These are phyloP conservation scores for Phytophthora syringae DNA, from an alignment of 352 stramenopile species.

Conservation along the genomic window DNA sequence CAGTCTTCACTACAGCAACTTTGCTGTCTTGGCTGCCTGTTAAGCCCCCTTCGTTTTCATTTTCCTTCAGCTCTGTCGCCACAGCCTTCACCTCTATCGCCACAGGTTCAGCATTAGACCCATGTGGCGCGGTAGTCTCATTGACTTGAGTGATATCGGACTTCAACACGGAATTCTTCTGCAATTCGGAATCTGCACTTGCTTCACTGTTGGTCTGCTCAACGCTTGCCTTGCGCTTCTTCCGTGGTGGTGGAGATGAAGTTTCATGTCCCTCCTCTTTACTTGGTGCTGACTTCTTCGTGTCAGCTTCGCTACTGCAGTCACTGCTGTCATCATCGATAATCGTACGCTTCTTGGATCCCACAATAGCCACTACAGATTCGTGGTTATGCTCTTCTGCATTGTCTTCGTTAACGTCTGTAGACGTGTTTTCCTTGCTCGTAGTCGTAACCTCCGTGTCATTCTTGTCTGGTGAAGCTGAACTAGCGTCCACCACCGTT, in stretches of 20 bases:
- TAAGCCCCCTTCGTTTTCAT: slow-evolving; percentile 1
- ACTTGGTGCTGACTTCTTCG: not conserved
- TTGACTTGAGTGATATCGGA: not conserved
- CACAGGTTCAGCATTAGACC: not conserved
- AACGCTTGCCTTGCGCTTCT: slow-evolving; percentile 27
- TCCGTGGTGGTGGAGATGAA: slow-evolving; percentile 14
- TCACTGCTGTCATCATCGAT: slow-evolving; percentile 69
- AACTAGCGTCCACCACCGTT: not conserved
- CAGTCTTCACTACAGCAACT: slow-evolving; percentile 2
- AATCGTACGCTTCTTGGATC: slow-evolving; percentile 66
- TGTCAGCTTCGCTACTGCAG: slow-evolving; percentile 46
- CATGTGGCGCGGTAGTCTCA: slow-evolving; percentile 1
- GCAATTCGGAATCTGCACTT: not conserved
- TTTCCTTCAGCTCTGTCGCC: slow-evolving; percentile 6
- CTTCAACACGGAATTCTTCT: slow-evolving; percentile 3
- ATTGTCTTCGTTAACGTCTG: slow-evolving; percentile 35
- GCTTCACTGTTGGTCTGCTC: slow-evolving; percentile 5
- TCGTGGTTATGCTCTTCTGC: slow-evolving; percentile 20
- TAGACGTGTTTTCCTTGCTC: slow-evolving; percentile 3
- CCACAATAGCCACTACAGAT: slow-evolving; percentile 26
- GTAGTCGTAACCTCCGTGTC: not conserved
- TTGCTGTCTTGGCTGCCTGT: not conserved
- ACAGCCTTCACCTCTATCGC: slow-evolving; percentile 4
- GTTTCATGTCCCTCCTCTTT: slow-evolving; percentile 2
- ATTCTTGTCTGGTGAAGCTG: not conserved